Conservation (phyloP, 306 rosid species). For the Trifolium repens region DNA sequence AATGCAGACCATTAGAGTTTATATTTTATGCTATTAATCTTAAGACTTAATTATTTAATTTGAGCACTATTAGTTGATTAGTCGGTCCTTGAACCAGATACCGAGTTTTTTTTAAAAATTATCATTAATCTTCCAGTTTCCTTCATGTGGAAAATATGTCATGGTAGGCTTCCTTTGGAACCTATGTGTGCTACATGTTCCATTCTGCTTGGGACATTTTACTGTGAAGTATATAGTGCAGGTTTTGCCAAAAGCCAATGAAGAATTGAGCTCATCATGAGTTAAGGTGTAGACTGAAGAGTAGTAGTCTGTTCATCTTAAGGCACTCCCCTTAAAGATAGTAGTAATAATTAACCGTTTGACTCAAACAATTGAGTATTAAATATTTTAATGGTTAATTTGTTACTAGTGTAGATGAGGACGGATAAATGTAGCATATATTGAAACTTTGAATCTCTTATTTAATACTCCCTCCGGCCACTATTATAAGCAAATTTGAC, state of each 20-base stretch:
- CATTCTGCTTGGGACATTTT: background rate
- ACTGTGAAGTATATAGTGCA: background rate
- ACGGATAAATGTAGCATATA: too few relatives aligned
- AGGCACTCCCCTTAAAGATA: background rate
- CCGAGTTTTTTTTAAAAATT: too few relatives aligned
- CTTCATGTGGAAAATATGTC: background rate
- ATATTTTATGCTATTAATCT: conserved; percentile 16
- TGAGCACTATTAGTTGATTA: background rate
- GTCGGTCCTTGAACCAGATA: too few relatives aligned
- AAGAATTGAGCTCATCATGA: background rate
- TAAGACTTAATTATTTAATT: conserved; percentile 14
- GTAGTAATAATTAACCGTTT: background rate
- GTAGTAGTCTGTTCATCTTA: background rate
- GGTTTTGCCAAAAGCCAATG: background rate
- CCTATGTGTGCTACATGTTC: background rate
- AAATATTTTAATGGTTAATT: too few relatives aligned
- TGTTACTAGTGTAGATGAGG: too few relatives aligned
- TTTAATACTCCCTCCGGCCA: too few relatives aligned
- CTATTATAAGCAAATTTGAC: too few relatives aligned
- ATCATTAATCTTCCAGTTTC: background rate
- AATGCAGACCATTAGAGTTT: conserved; percentile 1
- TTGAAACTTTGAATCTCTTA: too few relatives aligned
- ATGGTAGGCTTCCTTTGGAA: background rate
- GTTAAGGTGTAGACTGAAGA: background rate
- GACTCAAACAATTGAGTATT: background rate